These are phyloP conservation scores for Xanthoceras sorbifolium DNA, from an alignment of 345 rosid genomes.

Conservation along the genomic window DNA sequence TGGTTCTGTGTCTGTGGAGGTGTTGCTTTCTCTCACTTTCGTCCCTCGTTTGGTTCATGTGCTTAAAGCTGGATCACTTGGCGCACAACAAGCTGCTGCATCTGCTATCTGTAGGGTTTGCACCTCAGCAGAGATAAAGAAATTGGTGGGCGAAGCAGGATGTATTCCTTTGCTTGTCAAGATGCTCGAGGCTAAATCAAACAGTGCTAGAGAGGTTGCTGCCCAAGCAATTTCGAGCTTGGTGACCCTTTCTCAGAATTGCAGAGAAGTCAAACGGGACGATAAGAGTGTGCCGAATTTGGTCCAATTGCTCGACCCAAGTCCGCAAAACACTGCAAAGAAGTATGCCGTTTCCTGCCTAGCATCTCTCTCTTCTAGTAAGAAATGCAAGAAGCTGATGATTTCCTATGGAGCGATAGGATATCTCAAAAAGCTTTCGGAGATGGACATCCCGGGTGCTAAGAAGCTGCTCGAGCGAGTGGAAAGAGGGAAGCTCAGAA, in stretches of 20 bases:
- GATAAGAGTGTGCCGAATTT: slow-evolving; percentile 74
- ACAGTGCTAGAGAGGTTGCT: slow-evolving; percentile 64
- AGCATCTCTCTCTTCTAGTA: slow-evolving; percentile 65
- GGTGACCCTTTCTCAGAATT: slow-evolving; percentile 61
- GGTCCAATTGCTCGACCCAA: slow-evolving; percentile 85
- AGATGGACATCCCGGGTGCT: slow-evolving; percentile 86
- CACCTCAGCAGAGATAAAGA: slow-evolving; percentile 63
- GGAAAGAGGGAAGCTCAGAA: slow-evolving; percentile 76
- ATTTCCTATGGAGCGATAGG: slow-evolving; percentile 94
- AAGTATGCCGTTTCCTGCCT: slow-evolving; percentile 79
- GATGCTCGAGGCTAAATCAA: slow-evolving; percentile 71
- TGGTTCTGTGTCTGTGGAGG: slow-evolving; percentile 54
- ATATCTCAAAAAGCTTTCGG: slow-evolving; percentile 82
- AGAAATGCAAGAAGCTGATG: slow-evolving; percentile 93
- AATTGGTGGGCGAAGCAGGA: slow-evolving; percentile 74
- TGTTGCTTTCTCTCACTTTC: slow-evolving; percentile 47
- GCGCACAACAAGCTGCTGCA: slow-evolving; percentile 91
- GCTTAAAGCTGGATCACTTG: slow-evolving; percentile 73
- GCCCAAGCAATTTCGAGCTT: slow-evolving; percentile 79
- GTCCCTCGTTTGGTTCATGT: slow-evolving; percentile 80
- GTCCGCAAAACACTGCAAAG: slow-evolving; percentile 79
- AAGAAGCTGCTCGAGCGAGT: slow-evolving; percentile 83
- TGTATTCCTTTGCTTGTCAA: slow-evolving; percentile 72
- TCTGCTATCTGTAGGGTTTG: slow-evolving; percentile 72
- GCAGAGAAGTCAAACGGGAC: slow-evolving; percentile 68